Evolutionary conservation across 805 yeast species (phyloP).

Genomic region (Candida koratica): DNA sequence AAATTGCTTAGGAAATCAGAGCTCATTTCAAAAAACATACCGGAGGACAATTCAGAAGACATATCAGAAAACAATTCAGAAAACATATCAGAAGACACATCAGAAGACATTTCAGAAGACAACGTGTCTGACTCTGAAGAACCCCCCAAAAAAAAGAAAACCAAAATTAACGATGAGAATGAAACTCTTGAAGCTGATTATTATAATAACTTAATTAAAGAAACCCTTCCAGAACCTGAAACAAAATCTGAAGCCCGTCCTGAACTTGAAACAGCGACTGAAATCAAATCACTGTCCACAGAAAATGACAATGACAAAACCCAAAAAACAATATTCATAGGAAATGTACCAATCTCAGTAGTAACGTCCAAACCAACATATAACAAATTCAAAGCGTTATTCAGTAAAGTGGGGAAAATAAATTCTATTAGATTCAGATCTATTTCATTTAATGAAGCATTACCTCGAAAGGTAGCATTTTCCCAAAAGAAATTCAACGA

Average conservation of each 20-base stretch:
- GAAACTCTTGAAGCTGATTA: constrained; percentile 14
- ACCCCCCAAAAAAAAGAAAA: constrained; percentile 17
- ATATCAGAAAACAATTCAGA: constrained; percentile 24
- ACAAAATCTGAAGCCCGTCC: constrained; percentile 11
- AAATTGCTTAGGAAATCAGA: constrained; percentile 16
- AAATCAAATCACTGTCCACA: too few relatives aligned
- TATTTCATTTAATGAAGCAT: constrained; percentile 78
- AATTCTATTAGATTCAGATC: constrained; percentile 88
- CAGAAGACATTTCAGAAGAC: constrained; percentile 24
- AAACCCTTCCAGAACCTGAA: constrained; percentile 14
- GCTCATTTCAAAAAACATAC: background rate
- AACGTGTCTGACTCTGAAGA: background rate
- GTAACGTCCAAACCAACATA: constrained; percentile 59
- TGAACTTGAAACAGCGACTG: constrained; percentile 45
- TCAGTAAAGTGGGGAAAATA: constrained; percentile 50
- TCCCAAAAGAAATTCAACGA: constrained; percentile 73
- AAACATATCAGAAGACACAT: constrained; percentile 20
- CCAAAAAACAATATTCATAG: constrained; percentile 80
- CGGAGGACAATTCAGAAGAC: constrained; percentile 4
- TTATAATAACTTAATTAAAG: constrained; percentile 15
- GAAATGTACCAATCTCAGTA: constrained; percentile 68
- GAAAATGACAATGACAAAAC: constrained; percentile 77
- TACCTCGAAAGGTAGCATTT: constrained; percentile 91
- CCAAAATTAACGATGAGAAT: constrained; percentile 12
- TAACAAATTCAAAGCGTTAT: constrained; percentile 63